Percentiles rank a stretch among this genome's conserved stretches.
Evolutionary conservation across 2,329 filamentous ascomycete species (phyloP).

Genomic region (Fusarium sororula): DNA sequence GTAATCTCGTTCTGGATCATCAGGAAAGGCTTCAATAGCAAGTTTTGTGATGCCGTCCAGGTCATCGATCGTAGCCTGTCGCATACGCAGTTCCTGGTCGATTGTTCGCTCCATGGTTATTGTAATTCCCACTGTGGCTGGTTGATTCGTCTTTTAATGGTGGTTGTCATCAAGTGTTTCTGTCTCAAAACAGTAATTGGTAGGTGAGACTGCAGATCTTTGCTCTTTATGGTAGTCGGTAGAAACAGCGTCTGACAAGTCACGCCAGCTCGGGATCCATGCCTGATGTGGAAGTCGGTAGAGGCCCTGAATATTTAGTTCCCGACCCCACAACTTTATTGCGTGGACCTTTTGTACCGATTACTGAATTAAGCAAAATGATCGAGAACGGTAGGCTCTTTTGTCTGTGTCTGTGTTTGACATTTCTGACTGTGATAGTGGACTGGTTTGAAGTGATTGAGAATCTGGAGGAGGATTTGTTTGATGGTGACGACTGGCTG

Average conservation of each 20-base stretch:
- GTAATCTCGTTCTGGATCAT: background rate
- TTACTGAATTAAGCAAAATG: background rate
- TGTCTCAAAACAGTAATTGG: background rate
- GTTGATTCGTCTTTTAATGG: background rate
- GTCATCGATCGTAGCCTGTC: background rate
- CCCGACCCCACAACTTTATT: background rate
- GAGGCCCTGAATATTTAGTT: background rate
- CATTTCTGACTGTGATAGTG: background rate
- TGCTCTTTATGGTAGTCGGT: background rate
- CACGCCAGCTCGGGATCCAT: background rate
- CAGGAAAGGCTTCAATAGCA: background rate
- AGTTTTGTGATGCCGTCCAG: background rate
- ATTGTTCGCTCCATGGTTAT: background rate
- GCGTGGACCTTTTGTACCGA: background rate
- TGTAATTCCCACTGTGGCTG: background rate
- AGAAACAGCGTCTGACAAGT: background rate
- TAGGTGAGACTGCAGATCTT: background rate
- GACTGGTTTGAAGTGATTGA: background rate
- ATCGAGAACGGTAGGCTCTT: background rate
- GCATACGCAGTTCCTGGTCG: background rate
- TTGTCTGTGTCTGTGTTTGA: background rate
- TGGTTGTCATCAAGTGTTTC: background rate
- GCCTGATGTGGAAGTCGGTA: background rate
- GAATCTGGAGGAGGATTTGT: background rate
- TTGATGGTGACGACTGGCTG: background rate